These are phyloP conservation scores for Catenaria anguillulae DNA, from an alignment of 371 early-diverging fungal species.

Conservation along the genomic window DNA sequence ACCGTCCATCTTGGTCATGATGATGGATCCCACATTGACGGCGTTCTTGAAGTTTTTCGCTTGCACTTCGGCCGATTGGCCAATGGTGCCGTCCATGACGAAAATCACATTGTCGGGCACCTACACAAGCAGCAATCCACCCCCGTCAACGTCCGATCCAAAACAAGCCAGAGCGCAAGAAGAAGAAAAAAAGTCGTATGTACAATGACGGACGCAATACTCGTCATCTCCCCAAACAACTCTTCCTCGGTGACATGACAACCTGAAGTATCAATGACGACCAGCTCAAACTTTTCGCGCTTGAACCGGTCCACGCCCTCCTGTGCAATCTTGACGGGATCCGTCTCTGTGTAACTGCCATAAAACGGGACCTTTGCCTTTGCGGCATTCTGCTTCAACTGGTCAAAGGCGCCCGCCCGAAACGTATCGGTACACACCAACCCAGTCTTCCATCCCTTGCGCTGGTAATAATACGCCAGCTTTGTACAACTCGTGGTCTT, in stretches of 20 bases:
- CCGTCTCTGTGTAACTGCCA: slow-evolving; percentile 85
- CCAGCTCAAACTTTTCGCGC: slow-evolving; percentile 92
- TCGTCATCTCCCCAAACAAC: slow-evolving; percentile 95
- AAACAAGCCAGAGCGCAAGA: not conserved
- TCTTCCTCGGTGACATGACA: slow-evolving; percentile 97
- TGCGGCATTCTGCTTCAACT: slow-evolving; percentile 97
- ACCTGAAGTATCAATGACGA: slow-evolving; percentile 98
- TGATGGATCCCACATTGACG: slow-evolving; percentile 94
- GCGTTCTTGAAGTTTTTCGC: slow-evolving; percentile 92
- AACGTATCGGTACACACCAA: slow-evolving; percentile 99
- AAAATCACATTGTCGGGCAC: slow-evolving; percentile 90
- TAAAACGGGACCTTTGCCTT: slow-evolving; percentile 97
- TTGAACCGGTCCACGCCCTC: slow-evolving; percentile 96
- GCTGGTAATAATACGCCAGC: slow-evolving; percentile 89
- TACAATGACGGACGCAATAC: not conserved
- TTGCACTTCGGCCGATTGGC: slow-evolving; percentile 97
- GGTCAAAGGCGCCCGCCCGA: slow-evolving; percentile 99
- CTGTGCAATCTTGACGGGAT: slow-evolving; percentile 87
- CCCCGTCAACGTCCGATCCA: no score
- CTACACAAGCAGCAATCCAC: slow-evolving; percentile 14
- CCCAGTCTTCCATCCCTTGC: slow-evolving; percentile 94
- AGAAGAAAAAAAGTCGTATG: not conserved
- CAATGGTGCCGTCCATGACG: slow-evolving; percentile 99
- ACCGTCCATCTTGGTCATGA: slow-evolving; percentile 99
- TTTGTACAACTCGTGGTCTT: slow-evolving; percentile 99